Conservation (phyloP, 2,329 filamentous ascomycete species). For the Exophiala sp. region DNA sequence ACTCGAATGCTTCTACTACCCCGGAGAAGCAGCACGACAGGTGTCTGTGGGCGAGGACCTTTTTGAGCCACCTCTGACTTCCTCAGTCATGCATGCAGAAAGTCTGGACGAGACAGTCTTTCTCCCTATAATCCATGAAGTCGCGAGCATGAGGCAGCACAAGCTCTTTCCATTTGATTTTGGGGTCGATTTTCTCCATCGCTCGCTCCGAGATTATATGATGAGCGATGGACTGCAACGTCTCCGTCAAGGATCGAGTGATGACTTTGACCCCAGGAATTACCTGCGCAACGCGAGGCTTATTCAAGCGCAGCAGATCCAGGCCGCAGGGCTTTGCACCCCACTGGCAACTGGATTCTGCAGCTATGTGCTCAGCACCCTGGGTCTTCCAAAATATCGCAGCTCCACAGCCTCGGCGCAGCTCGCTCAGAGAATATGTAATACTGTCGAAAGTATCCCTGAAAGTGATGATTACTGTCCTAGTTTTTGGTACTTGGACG, state of each 20-base stretch:
- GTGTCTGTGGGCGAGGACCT: too few relatives aligned
- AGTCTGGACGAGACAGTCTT: background rate
- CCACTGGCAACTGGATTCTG: background rate
- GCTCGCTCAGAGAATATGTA: background rate
- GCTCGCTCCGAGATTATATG: background rate
- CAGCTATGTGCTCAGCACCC: background rate
- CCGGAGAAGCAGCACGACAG: too few relatives aligned
- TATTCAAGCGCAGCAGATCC: background rate
- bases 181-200: background rate
- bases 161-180: background rate
- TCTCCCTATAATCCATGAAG: background rate
- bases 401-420: background rate
- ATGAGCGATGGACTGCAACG: background rate
- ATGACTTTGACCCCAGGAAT: background rate
- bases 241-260: background rate
- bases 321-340: background rate
- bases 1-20: too few relatives aligned
- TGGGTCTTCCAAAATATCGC: background rate
- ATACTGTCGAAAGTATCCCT: background rate
- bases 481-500: background rate
- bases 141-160: background rate
- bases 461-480: background rate
- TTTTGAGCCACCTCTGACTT: background rate
- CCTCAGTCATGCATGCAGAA: background rate
- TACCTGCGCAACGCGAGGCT: background rate